Conservation (phyloP, 495 filamentous ascomycete genomes). For the Physcia stellaris region DNA sequence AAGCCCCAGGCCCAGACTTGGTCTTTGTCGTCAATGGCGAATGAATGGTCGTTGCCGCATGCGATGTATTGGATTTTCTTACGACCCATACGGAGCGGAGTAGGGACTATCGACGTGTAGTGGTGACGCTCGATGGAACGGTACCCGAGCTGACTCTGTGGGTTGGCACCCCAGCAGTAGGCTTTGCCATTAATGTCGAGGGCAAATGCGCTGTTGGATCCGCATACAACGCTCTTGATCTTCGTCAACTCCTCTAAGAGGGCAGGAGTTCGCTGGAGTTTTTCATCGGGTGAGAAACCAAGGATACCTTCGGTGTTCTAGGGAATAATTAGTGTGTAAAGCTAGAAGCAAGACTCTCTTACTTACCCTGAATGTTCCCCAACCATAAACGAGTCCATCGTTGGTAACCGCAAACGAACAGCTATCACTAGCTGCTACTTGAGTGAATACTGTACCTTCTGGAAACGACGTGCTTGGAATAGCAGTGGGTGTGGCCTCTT, state of each 20-base stretch:
- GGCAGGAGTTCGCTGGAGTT: constrained; percentile 33
- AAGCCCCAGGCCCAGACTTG: constrained; percentile 74
- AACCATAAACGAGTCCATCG: constrained; percentile 52
- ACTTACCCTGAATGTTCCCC: constrained; percentile 60
- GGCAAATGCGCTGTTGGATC: constrained; percentile 50
- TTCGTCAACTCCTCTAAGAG: constrained; percentile 39
- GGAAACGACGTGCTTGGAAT: constrained; percentile 39
- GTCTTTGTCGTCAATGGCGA: constrained; percentile 59
- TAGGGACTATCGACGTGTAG: constrained; percentile 21
- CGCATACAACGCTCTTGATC: constrained; percentile 40
- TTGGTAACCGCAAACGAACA: constrained; percentile 52
- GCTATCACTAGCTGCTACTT: constrained; percentile 52
- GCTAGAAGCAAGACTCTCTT: neutral
- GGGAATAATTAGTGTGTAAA: neutral
- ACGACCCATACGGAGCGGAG: constrained; percentile 12
- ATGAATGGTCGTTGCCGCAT: constrained; percentile 44
- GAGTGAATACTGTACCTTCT: constrained; percentile 39
- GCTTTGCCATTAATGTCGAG: constrained; percentile 40
- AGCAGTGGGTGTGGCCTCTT: constrained; percentile 44
- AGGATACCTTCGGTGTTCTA: constrained; percentile 45
- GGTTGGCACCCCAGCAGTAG: constrained; percentile 48
- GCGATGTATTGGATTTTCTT: constrained; percentile 40
- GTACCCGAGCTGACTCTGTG: constrained; percentile 52
- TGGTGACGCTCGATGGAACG: constrained; percentile 41
- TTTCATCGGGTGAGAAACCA: constrained; percentile 29